A percentile compares a stretch with the other conserved stretches of the same genome.
These are phyloP conservation scores for Mediolabrus comicus DNA, from an alignment of 108 stramenopile genomes.

Conservation along the genomic window DNA sequence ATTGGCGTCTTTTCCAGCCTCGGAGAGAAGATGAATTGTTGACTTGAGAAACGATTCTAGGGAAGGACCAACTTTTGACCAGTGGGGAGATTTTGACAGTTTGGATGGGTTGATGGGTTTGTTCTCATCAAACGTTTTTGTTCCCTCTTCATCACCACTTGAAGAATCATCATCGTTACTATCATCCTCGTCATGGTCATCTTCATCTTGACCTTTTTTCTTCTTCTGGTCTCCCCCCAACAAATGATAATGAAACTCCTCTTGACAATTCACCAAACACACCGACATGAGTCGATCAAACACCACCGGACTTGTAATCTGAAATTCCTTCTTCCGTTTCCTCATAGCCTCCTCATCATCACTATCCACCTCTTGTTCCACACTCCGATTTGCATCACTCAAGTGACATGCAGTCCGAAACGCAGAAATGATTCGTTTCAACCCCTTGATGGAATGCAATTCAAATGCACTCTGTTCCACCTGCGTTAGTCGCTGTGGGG, in stretches of 20 bases:
- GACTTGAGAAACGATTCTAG: constrained; percentile 74
- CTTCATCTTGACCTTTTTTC: constrained; percentile 8
- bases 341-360: constrained; percentile 8
- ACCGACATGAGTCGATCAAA: constrained; percentile 81
- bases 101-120: constrained; percentile 77
- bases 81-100: constrained; percentile 56
- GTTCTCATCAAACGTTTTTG: constrained; percentile 49
- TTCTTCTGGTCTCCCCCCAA: constrained; percentile 39
- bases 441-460: constrained; percentile 70
- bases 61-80: constrained; percentile 53
- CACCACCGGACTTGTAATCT: constrained; percentile 66
- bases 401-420: constrained; percentile 85
- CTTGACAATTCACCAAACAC: constrained; percentile 63
- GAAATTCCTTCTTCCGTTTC: constrained; percentile 50
- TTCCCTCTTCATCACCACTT: constrained; percentile 27
- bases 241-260: constrained; percentile 76
- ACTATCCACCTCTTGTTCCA: constrained; percentile 32
- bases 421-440: constrained; percentile 72
- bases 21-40: constrained; percentile 70
- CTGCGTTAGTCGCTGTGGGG: constrained; percentile 43
- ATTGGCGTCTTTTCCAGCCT: constrained; percentile 80
- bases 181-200: constrained; percentile 1
- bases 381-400: constrained; percentile 50
- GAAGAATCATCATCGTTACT: constrained; percentile 38
- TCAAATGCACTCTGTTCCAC: constrained; percentile 69